Evolutionary conservation across 202 grass and related monocot species (phyloP).

Genomic region (Panicum virgatum): DNA sequence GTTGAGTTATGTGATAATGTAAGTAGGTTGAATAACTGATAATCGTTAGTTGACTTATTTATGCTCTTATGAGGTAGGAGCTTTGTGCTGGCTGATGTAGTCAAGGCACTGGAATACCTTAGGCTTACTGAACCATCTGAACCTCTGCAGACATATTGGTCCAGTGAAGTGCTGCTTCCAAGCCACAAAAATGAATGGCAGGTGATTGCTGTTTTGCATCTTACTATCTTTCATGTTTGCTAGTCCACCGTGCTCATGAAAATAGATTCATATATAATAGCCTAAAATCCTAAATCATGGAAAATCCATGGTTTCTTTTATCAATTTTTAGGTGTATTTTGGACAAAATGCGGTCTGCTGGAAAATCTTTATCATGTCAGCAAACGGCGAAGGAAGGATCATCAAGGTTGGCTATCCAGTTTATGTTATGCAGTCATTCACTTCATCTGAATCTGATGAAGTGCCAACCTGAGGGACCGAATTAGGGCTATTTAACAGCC

Average conservation of each 20-base stretch:
- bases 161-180: conserved; percentile 50
- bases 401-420: conserved; percentile 64
- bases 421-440: conserved; percentile 48
- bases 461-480: conserved; percentile 45
- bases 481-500: not conserved
- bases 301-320: not conserved
- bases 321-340: conserved; percentile 56
- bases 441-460: conserved; percentile 53
- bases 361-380: too few relatives aligned
- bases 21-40: not conserved
- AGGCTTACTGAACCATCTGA: conserved; percentile 60
- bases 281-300: not conserved
- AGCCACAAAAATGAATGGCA: conserved; percentile 56
- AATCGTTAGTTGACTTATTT: not conserved
- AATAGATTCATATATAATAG: not conserved
- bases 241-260: not conserved
- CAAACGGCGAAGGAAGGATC: conserved; percentile 33
- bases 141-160: conserved; percentile 72
- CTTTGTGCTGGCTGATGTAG: conserved; percentile 39
- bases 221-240: not conserved
- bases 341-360: conserved; percentile 49
- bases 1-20: not conserved
- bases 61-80: not conserved
- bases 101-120: conserved; percentile 63
- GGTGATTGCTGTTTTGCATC: conserved; percentile 37